These are phyloP conservation scores for Apocynum venetum DNA, from an alignment of 257 asterid genomes.

Conservation along the genomic window DNA sequence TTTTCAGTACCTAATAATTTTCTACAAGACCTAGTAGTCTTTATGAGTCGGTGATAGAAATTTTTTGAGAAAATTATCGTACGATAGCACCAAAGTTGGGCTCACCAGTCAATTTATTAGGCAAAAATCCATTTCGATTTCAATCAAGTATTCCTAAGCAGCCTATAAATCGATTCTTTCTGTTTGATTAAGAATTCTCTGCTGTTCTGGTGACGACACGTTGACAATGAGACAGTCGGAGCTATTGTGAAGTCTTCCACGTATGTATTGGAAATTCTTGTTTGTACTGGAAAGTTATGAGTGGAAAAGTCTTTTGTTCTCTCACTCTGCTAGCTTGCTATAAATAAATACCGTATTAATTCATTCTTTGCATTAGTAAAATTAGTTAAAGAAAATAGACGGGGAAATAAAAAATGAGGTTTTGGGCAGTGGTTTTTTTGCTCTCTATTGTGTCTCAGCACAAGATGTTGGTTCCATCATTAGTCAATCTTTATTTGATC, in stretches of 20 bases:
- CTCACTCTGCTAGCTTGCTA: not conserved
- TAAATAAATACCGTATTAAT: slow-evolving; percentile 2
- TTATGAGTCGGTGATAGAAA: not conserved
- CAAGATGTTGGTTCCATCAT: slow-evolving; percentile 24
- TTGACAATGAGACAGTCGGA: not conserved
- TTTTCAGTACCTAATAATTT: not conserved
- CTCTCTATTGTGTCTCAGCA: not conserved
- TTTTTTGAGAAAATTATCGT: not conserved
- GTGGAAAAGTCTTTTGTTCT: slow-evolving; percentile 10
- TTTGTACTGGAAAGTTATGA: not conserved
- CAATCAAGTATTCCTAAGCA: not conserved
- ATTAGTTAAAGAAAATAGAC: not conserved
- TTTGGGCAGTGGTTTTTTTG: slow-evolving; percentile 17
- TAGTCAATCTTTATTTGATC: slow-evolving; percentile 16
- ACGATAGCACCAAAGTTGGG: too few relatives aligned
- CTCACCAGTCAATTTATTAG: slow-evolving; percentile 2
- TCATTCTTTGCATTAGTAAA: not conserved
- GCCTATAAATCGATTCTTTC: not conserved
- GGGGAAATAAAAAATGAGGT: slow-evolving; percentile 1
- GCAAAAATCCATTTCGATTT: not conserved
- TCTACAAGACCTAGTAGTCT: not conserved
- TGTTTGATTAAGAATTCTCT: not conserved
- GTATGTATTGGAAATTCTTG: not conserved
- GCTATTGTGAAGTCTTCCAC: not conserved
- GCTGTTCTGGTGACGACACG: not conserved